Base-by-base conservation (phyloP, 345 rosid species). In the Gossypium turneri region DNA sequence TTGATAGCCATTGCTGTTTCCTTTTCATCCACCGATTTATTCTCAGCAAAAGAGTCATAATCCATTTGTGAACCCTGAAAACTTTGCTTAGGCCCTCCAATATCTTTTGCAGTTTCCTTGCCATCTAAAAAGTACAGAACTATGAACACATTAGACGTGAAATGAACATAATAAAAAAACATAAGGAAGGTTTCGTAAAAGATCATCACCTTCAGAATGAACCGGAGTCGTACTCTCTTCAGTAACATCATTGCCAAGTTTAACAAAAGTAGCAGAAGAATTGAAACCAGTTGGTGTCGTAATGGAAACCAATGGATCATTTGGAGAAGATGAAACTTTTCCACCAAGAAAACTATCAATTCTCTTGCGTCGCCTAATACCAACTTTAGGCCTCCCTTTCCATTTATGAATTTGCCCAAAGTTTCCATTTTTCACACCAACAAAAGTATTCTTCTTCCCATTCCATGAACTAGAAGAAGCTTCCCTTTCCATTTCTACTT, bases 351-450 rank as follows among this genome's bases (percentile, higher is more conserved):
- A 77, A 38, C 45, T 64, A 70, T 76, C 71, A 43, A 38, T 55
- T 79, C 81, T 86, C 79, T 77, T 80, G 25, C 83, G 83, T 38
- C 56, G 82, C 75, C 88, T 83, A 62, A 83, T 78, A 72, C 85
- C 81, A 51, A 53, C 71, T 73, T 88, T 84, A 52, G 71, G 64
- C 77, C 79, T 86, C 50, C 74, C 3, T 34, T 58, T 27, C 52
- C 77, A 80, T 85, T 78, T 82, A 7, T 44, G 47, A 12, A 67
- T 22, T 22, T n/a, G n/a, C 38, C 19, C 38, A 22, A 75, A 79
- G 24, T 58, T 84, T 76, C 81, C 84, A 7, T 84, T 84, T 45
- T 84, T 75, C 57, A 38, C 73, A 2, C 77, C 75, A 15, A 63
- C 78, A 16, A 68, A 34, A 34, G 41, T 34, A 5, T 34, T 34